These are phyloP conservation scores for Podospora sp. DNA, from an alignment of 495 filamentous ascomycete genomes.

Conservation along the genomic window DNA sequence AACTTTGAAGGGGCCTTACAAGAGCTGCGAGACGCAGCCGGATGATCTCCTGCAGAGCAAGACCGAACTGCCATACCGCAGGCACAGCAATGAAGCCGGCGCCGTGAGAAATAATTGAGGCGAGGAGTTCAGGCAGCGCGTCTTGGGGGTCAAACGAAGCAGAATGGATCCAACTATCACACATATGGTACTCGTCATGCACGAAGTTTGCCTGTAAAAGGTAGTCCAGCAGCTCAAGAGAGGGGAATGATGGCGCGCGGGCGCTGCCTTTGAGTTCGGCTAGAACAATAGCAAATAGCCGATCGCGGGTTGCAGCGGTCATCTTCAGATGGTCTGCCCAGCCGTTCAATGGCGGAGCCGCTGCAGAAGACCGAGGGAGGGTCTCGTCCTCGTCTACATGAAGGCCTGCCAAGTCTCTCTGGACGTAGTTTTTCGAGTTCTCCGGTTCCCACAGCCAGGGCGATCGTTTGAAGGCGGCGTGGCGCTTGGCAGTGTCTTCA, in stretches of 20 bases:
- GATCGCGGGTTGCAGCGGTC: slow-evolving; percentile 19
- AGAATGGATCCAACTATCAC: slow-evolving; percentile 30
- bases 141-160: slow-evolving; percentile 24
- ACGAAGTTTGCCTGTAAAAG: slow-evolving; percentile 29
- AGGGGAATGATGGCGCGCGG: slow-evolving; percentile 25
- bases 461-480: slow-evolving; percentile 30
- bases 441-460: slow-evolving; percentile 33
- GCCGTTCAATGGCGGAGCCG: not conserved
- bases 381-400: slow-evolving; percentile 22
- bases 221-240: slow-evolving; percentile 30
- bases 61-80: slow-evolving; percentile 59
- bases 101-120: slow-evolving; percentile 51
- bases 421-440: slow-evolving; percentile 24
- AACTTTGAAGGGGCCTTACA: slow-evolving; percentile 21
- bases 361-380: slow-evolving; percentile 7
- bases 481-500: slow-evolving; percentile 21
- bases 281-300: slow-evolving; percentile 28
- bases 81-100: slow-evolving; percentile 53
- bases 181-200: slow-evolving; percentile 23
- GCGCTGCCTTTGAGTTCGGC: slow-evolving; percentile 17
- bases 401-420: slow-evolving; percentile 22
- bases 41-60: slow-evolving; percentile 59
- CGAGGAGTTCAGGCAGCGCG: slow-evolving; percentile 50
- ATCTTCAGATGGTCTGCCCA: slow-evolving; percentile 25
- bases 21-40: slow-evolving; percentile 47